Evolutionary conservation across 306 rosid genomes (phyloP).

Genomic region (Sophora flavescens): DNA sequence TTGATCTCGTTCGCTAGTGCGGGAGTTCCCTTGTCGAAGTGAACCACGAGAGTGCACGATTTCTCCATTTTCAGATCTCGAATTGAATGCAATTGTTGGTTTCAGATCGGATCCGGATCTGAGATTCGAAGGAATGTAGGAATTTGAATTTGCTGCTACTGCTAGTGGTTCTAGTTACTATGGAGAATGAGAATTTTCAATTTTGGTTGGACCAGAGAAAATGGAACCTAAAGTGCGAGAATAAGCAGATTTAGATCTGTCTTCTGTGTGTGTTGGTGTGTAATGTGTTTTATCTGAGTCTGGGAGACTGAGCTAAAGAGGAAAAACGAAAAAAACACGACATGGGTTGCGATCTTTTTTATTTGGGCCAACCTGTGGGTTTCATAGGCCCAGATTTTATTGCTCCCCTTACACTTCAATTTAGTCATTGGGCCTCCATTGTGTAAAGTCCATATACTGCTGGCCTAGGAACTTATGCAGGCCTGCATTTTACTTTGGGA

Average conservation of each 20-base stretch:
- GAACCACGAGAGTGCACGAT: conserved; percentile 84
- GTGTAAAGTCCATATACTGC: no score
- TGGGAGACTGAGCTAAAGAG: neutral
- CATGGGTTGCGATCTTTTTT: neutral
- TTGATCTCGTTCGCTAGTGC: conserved; percentile 92
- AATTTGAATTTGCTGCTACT: neutral
- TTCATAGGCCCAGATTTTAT: no score
- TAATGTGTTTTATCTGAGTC: neutral
- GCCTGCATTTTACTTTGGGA: no score
- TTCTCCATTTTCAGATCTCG: conserved; percentile 69
- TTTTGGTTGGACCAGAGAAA: neutral
- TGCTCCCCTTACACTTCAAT: no score
- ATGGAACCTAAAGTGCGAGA: neutral
- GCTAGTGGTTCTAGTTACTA: neutral
- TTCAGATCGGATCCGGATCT: conserved; percentile 32
- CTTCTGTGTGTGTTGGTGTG: neutral
- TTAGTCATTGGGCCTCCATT: no score
- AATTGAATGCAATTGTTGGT: no score
- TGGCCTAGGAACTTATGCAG: no score
- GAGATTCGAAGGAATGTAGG: neutral
- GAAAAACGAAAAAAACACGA: neutral
- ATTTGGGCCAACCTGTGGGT: neutral
- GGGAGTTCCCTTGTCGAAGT: conserved; percentile 94
- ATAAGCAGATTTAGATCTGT: conserved; percentile 16
- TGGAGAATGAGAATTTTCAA: neutral